phyloP scores from a whole-genome alignment of 2,329 filamentous ascomycete genomes.

The Talaromyces islandicus region DNA sequence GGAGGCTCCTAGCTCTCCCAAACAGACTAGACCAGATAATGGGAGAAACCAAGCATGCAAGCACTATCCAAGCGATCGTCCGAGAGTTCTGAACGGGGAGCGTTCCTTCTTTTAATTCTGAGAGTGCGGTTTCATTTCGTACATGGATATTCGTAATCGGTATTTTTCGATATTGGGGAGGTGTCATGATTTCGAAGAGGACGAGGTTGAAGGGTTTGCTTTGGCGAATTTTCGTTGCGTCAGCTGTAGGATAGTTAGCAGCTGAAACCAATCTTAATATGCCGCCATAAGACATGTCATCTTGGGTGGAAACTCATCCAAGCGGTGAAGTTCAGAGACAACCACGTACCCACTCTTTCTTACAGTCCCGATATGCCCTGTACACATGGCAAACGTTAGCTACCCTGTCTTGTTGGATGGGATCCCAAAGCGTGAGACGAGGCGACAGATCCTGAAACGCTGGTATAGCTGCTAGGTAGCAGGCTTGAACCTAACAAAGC shows the following conservation, averaged over 20 bases:
- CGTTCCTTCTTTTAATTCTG: neutral
- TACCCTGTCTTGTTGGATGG: neutral
- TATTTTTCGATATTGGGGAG: neutral
- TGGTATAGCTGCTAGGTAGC: neutral
- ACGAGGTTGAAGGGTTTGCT: neutral
- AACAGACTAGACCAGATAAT: neutral
- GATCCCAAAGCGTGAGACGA: neutral
- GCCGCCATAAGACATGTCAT: neutral
- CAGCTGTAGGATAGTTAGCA: constrained; percentile 7
- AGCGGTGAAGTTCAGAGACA: neutral
- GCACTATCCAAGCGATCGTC: neutral
- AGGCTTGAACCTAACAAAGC: neutral
- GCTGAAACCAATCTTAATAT: neutral
- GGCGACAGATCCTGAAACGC: neutral
- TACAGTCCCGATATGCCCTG: constrained; percentile 90
- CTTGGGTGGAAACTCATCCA: neutral
- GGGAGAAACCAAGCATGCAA: neutral
- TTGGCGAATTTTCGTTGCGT: constrained; percentile 12
- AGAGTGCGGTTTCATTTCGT: neutral
- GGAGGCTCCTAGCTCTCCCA: neutral
- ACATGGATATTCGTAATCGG: neutral
- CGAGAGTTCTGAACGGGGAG: neutral
- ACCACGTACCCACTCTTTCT: constrained; percentile 78
- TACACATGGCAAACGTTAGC: neutral
- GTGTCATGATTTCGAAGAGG: constrained; percentile 5